Evolutionary conservation across 2,329 filamentous ascomycete species (phyloP).

Genomic region (Colletotrichum ledebouriae): DNA sequence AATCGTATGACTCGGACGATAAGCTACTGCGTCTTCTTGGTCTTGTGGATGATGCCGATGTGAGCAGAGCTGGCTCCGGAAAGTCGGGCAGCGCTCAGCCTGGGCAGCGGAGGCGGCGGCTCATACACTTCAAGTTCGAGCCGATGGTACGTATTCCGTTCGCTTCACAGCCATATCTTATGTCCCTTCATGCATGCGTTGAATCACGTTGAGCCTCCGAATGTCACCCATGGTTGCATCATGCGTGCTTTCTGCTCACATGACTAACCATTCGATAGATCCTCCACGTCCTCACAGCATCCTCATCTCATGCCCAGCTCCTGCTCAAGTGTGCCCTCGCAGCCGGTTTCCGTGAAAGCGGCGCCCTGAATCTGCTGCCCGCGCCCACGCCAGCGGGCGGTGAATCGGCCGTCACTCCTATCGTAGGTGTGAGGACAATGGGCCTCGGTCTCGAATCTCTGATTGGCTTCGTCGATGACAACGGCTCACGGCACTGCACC

Average conservation of each 20-base stretch:
- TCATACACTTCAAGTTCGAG: slow-evolving; percentile 92
- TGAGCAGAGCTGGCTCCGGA: slow-evolving; percentile 3
- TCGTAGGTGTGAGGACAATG: slow-evolving; percentile 88
- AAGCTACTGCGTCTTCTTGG: slow-evolving; percentile 53
- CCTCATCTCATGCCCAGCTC: slow-evolving; percentile 78
- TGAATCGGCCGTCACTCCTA: slow-evolving; percentile 64
- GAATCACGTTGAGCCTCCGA: not conserved
- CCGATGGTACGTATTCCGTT: slow-evolving; percentile 78
- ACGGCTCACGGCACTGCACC: slow-evolving; percentile 58
- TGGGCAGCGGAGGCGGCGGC: slow-evolving; percentile 55
- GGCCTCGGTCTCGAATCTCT: slow-evolving; percentile 87
- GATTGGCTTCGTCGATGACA: slow-evolving; percentile 69
- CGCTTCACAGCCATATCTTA: not conserved
- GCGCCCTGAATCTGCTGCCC: slow-evolving; percentile 76
- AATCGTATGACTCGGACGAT: slow-evolving; percentile 44
- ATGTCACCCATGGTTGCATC: not conserved
- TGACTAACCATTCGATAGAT: slow-evolving; percentile 69
- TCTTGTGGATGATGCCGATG: slow-evolving; percentile 48
- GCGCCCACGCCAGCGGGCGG: slow-evolving; percentile 47
- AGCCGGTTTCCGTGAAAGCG: slow-evolving; percentile 91
- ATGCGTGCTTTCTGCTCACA: slow-evolving; percentile 7
- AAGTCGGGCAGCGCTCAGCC: slow-evolving; percentile 36
- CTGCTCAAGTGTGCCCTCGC: slow-evolving; percentile 81
- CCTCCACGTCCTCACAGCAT: slow-evolving; percentile 86
- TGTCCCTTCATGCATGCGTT: not conserved